Base-by-base conservation (phyloP, 352 stramenopile species). In the Blastocystis hominis region DNA sequence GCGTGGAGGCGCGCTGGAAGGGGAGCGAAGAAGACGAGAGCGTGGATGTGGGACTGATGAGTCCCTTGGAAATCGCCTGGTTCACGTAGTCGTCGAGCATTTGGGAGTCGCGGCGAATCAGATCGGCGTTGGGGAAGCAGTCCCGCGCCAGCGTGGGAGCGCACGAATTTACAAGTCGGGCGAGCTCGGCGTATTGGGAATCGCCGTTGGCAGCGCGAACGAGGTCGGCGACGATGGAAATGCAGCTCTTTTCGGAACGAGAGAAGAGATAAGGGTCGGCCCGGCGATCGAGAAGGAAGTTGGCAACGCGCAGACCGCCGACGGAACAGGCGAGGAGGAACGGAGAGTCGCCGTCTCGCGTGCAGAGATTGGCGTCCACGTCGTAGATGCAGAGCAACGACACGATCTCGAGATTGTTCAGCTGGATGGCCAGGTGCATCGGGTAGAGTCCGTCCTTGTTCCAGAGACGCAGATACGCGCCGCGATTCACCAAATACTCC, bases 401-500 rank as follows among this genome's bases (percentile, higher is more conserved):
- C 1, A 38, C 24, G 15, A 84, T 3, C 3, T 66, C 36, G 7
- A 53, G 38, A 30, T 84, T 84, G n/a, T 59, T 20, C 50, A 59
- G 13, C 2, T 24, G 54, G 36, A 84, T 84, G 36, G 77, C 77
- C 20, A 87, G 15, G 36, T 87, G 77, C 34, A 87, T 87, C 5
- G 77, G 77, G 47, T 62, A 87, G n/a, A 63, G 75, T n/a, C 77
- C 77, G n/a, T 87, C 66, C 10, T 36, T 10, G 44, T 87, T 78
- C 77, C 77, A 87, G 34, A 87, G 10, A 15, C 77, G 62, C 50
- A 64, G 53, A 77, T 76, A 87, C 20, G 62, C 66, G 15, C 62
- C 77, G 24, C 62, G 62, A 44, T 50, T 78, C 1, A 87, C 77
- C 20, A 87, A 44, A 64, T 76, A 87, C 20, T 40, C 53, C 15